These are phyloP conservation scores for Daldinia bambusicola DNA, from an alignment of 495 filamentous ascomycete genomes.

Conservation along the genomic window DNA sequence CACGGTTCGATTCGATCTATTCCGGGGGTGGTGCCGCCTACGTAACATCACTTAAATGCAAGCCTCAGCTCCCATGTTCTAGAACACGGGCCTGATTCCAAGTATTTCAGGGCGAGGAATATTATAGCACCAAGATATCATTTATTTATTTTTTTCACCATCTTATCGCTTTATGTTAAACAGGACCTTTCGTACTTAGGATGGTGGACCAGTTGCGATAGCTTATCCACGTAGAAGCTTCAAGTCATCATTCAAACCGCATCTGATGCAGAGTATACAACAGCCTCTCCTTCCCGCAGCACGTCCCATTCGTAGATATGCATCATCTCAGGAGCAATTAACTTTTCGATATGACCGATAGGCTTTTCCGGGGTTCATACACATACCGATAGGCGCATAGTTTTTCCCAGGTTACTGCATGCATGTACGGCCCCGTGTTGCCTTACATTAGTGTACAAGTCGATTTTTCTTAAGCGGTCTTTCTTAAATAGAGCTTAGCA, in stretches of 20 bases:
- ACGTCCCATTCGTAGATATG: neutral
- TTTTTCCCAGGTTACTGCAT: neutral
- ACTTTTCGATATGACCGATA: conserved; percentile 27
- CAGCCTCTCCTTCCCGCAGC: neutral
- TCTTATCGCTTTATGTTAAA: neutral
- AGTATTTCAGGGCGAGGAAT: neutral
- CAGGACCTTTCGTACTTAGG: neutral
- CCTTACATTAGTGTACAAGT: neutral
- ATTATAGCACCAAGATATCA: neutral
- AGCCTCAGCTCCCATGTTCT: neutral
- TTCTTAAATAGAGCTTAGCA: neutral
- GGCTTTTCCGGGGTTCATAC: conserved; percentile 19
- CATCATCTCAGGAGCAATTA: neutral
- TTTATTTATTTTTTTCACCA: neutral
- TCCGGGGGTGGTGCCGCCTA: neutral
- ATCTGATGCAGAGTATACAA: neutral
- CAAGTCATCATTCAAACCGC: neutral
- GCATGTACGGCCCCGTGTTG: neutral
- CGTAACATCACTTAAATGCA: neutral
- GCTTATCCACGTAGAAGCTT: neutral
- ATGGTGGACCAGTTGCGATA: too few relatives aligned
- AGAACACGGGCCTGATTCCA: neutral
- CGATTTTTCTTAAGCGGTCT: too few relatives aligned
- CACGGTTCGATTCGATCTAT: neutral
- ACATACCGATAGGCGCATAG: conserved; percentile 32